Evolutionary conservation across 2,329 filamentous ascomycete species (phyloP), one percentile per base, ranked within the genome.

Genomic region (Huntiella bhutanensis): DNA sequence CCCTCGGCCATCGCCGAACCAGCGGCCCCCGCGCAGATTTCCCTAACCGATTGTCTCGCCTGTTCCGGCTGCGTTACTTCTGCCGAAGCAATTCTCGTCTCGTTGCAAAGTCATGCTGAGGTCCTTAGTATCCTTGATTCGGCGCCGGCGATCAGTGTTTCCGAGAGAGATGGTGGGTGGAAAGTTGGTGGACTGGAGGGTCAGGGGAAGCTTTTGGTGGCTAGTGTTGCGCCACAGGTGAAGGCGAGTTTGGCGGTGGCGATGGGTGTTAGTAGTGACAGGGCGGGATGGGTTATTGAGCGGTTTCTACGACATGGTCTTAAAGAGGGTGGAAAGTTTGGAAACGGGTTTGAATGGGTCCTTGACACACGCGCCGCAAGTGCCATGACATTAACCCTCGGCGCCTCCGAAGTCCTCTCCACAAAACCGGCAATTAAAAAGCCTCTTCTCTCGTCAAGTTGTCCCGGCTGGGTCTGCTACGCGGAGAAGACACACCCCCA

Each of bases 391-490:
- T 70, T 96, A n/a, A 80, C 88, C 5, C 70, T 87, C 12, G 79
- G 80, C 19, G 77, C 80, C 1, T 75, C 84, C 34, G 83, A 91
- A 58, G 77, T 82, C 6, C 63, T 75, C 15, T 52, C 52, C 6
- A 33, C 49, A 4, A 41, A 45, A 2, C 39, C 56, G 16, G 66
- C 43, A 10, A 36, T 12, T 11, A 66, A 48, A 32, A 47, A 43
- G 46, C 82, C 84, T 0, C 76, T 88, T 28, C 70, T 98, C 38
- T 85, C 87, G 6, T 87, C 87, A 3, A 85, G 85, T 15, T 98
- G 91, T 60, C 91, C 91, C 1, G 91, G 91, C 5, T 98, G 92
- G 87, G 88, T 98, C 47, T 98, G 91, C 64, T 98, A 98, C 57
- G 88, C 88, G 19, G 91, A 98, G 61, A 96, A 98, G 65, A 96